phyloP scores from a whole-genome alignment of 768 basidiomycete genomes.

The Ramaria sp. region DNA sequence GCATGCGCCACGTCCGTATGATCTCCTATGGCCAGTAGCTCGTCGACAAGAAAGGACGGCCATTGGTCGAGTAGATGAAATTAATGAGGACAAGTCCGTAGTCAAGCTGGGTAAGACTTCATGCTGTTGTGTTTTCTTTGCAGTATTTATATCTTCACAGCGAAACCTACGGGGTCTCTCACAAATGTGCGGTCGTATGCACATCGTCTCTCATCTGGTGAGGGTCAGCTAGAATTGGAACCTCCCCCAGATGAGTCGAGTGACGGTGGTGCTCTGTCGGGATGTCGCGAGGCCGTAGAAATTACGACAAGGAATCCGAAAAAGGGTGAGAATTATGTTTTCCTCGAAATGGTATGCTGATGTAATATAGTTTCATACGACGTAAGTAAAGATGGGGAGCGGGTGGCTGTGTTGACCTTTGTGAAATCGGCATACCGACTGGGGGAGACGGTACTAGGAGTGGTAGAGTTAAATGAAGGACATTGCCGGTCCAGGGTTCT shows the following conservation, averaged over 20 bases:
- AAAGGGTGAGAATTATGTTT: constrained; percentile 47
- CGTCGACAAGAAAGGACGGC: constrained; percentile 20
- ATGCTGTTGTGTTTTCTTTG: not conserved
- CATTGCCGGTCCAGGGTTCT: constrained; percentile 65
- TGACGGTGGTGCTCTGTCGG: constrained; percentile 36
- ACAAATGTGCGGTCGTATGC: not conserved
- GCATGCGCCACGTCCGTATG: constrained; percentile 53
- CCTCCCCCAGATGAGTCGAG: not conserved
- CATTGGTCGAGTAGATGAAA: constrained; percentile 20
- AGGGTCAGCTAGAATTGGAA: not conserved
- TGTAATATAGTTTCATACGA: constrained; percentile 70
- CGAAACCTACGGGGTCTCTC: not conserved
- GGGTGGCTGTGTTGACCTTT: constrained; percentile 85
- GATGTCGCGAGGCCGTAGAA: constrained; percentile 74
- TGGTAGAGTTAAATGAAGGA: constrained; percentile 76
- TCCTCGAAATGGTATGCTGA: not conserved
- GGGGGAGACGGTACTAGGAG: constrained; percentile 85
- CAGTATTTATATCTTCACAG: not conserved
- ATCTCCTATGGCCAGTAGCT: constrained; percentile 71
- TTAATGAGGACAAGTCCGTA: constrained; percentile 3
- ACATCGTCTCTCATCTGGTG: not conserved
- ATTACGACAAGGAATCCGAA: constrained; percentile 81
- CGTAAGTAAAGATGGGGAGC: constrained; percentile 85
- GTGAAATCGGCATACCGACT: constrained; percentile 85
- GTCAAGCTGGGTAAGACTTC: not conserved